Conservation (phyloP, 2,329 filamentous ascomycete species). For the Xylariales sp. region DNA sequence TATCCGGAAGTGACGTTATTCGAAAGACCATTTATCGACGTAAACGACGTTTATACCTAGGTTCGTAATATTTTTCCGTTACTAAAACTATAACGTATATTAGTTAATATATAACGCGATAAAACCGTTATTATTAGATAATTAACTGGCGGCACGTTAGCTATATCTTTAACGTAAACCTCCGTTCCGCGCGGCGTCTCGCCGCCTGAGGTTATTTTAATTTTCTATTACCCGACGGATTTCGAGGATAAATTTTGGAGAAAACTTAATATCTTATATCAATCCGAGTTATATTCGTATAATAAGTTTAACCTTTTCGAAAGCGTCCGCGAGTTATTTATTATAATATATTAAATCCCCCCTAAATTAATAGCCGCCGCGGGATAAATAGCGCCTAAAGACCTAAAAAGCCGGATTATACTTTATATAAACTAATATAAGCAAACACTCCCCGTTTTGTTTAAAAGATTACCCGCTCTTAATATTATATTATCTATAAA, state of each 20-base stretch:
- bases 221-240: constrained; percentile 37
- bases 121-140: constrained; percentile 38
- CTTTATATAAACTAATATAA: no score
- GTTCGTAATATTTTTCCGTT: constrained; percentile 15
- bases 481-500: no score
- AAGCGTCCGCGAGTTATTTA: no score
- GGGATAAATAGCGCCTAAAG: no score
- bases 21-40: constrained; percentile 41
- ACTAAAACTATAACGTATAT: neutral
- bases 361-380: no score
- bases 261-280: constrained; percentile 9
- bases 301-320: no score
- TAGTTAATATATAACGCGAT: constrained; percentile 20
- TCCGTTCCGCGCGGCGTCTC: constrained; percentile 19
- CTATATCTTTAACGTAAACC: constrained; percentile 37
- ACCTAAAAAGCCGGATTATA: no score
- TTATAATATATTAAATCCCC: no score
- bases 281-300: no score
- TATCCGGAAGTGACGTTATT: constrained; percentile 41
- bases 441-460: no score
- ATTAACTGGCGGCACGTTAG: constrained; percentile 43
- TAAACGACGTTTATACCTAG: constrained; percentile 38
- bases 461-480: no score
- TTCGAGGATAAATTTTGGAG: constrained; percentile 11
- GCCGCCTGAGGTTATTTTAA: constrained; percentile 36